Evolutionary conservation across 768 basidiomycete genomes (phyloP), one percentile per base, ranked within the genome.

Genomic region (Amanita rubescens): DNA sequence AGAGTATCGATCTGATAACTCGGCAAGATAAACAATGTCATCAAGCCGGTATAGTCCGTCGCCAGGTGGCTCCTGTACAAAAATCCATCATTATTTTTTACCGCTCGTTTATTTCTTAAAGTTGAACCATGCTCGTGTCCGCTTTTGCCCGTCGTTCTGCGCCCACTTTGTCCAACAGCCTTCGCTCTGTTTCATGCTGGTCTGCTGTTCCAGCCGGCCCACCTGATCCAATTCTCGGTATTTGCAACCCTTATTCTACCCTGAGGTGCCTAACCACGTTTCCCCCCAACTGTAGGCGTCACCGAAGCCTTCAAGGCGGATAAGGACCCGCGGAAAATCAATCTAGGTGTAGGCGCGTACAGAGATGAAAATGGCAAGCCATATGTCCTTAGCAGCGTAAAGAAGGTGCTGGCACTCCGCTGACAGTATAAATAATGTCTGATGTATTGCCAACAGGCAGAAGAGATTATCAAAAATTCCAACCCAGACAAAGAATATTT

Each of bases 301-400:
- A 87, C 90, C 25, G 95, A 97, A 66, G 92, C 93, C 25, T 99
- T 94, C 82, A 96, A 94, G 75, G 91, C 92, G 41, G 93, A 97
- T 80, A 85, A 82, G 63, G 84, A 89, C 67, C 75, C 89, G 15
- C 84, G 85, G 59, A 98, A 98, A 71, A 95, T 99, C 65, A 99
- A 98, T 73, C 78, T 99, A 55, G 96, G 96, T 65, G 96, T 97
- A 59, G 96, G 96, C 62, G 90, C 92, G 42, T 97, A 94, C 77
- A 82, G 96, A 56, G 94, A 99, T 62, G 90, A 83, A 58, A 77
- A 86, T 51, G 96, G 96, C 53, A 97, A 96, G 72, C 95, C 95
- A 5, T 98, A 94, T 67, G 84, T 99, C 52, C 76, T 99, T 53
- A 84, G 79, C 43, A 83, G 85, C 39, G 96, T 99, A 34, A 84